These are phyloP conservation scores for Wickerhamomyces xylosicus DNA, from an alignment of 805 yeast genomes.

Conservation along the genomic window DNA sequence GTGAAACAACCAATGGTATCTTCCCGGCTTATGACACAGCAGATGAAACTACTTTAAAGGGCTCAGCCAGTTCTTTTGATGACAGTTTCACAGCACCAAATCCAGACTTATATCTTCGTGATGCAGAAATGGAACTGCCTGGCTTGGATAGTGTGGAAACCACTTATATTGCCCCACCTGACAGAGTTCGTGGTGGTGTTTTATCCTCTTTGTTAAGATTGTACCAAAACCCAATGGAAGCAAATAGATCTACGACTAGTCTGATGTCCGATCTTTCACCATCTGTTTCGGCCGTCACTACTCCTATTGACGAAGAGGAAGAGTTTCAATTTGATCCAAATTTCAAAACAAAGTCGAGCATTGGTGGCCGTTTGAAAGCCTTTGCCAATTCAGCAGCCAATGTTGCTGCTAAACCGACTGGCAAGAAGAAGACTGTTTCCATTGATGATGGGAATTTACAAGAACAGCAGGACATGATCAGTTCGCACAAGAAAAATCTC, in stretches of 20 bases:
- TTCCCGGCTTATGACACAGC: slow-evolving; percentile 2
- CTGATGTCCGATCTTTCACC: slow-evolving; percentile 11
- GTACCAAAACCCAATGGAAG: slow-evolving; percentile 38
- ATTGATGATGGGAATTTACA: slow-evolving; percentile 12
- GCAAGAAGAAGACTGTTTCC: slow-evolving; percentile 13
- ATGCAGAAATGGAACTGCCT: slow-evolving; percentile 17
- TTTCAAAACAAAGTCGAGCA: not conserved
- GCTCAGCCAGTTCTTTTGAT: slow-evolving; percentile 13
- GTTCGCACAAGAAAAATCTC: slow-evolving; percentile 11
- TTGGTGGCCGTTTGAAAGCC: slow-evolving; percentile 11
- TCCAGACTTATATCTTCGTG: slow-evolving; percentile 32
- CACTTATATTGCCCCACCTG: slow-evolving; percentile 46
- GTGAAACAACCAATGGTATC: not conserved
- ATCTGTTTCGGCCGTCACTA: slow-evolving; percentile 7
- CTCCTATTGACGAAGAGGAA: slow-evolving; percentile 10
- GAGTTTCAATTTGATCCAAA: slow-evolving; percentile 3
- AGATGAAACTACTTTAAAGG: slow-evolving; percentile 15
- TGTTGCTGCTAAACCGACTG: not conserved
- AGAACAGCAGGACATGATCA: slow-evolving; percentile 9
- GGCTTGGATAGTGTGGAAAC: slow-evolving; percentile 22
- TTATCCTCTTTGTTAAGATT: slow-evolving; percentile 66
- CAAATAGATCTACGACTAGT: slow-evolving; percentile 14
- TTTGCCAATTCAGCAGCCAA: slow-evolving; percentile 4
- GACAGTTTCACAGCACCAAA: slow-evolving; percentile 26
- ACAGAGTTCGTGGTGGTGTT: slow-evolving; percentile 75